Evolutionary conservation across 768 basidiomycete genomes (phyloP).

Genomic region (Boletus insuetus): DNA sequence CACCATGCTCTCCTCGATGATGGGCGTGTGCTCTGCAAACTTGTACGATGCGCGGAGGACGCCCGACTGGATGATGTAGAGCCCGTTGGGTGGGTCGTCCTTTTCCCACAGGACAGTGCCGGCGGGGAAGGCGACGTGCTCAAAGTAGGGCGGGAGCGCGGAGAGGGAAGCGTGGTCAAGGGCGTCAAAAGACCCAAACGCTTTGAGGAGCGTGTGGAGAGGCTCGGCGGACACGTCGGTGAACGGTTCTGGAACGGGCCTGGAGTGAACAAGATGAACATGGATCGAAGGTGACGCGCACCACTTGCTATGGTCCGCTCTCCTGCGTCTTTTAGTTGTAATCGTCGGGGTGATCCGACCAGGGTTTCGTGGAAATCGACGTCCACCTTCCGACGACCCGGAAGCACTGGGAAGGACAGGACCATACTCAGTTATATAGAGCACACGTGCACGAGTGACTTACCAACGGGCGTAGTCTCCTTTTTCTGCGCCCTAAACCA

Average conservation of each 20-base stretch:
- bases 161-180: constrained; percentile 55
- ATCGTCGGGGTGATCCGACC: constrained; percentile 62
- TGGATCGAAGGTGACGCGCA: constrained; percentile 24
- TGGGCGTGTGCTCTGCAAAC: constrained; percentile 65
- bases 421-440: neutral
- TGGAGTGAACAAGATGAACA: neutral
- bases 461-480: constrained; percentile 45
- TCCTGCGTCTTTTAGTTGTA: constrained; percentile 69
- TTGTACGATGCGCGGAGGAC: constrained; percentile 80
- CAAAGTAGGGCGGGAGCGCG: constrained; percentile 70
- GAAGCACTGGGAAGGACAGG: constrained; percentile 40
- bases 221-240: constrained; percentile 53
- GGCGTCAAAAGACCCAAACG: constrained; percentile 72
- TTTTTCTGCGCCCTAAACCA: constrained; percentile 71
- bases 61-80: constrained; percentile 89
- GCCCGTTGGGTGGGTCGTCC: constrained; percentile 72
- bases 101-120: constrained; percentile 73
- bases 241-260: constrained; percentile 17
- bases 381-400: constrained; percentile 53
- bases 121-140: constrained; percentile 52
- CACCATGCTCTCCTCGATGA: constrained; percentile 89
- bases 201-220: constrained; percentile 69
- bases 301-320: constrained; percentile 66
- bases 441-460: constrained; percentile 27
- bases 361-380: constrained; percentile 42